These are phyloP conservation scores for Multifurca ochricompacta DNA, from an alignment of 768 basidiomycete species.

Conservation along the genomic window DNA sequence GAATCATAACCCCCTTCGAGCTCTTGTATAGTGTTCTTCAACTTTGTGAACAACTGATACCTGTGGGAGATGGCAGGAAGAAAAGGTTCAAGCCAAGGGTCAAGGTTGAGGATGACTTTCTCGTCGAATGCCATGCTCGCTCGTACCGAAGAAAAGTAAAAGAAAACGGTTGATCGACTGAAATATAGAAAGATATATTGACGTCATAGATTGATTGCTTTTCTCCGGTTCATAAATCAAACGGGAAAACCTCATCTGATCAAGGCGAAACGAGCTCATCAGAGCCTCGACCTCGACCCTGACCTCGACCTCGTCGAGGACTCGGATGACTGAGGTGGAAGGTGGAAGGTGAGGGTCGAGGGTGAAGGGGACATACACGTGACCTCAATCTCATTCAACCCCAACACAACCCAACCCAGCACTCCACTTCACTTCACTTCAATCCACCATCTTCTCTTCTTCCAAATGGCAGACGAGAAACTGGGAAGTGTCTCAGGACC, in stretches of 20 bases:
- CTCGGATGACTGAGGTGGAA: too few relatives aligned
- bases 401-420: too few relatives aligned
- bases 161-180: not conserved
- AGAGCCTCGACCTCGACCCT: too few relatives aligned
- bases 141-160: not conserved
- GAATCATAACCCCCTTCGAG: slow-evolving; percentile 77
- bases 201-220: slow-evolving; percentile 11
- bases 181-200: slow-evolving; percentile 1
- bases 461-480: slow-evolving; percentile 1
- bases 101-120: slow-evolving; percentile 51
- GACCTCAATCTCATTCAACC: too few relatives aligned
- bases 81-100: slow-evolving; percentile 70
- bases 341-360: too few relatives aligned
- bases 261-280: not conserved
- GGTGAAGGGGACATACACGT: too few relatives aligned
- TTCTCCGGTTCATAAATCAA: too few relatives aligned
- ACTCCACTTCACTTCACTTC: too few relatives aligned
- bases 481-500: not conserved
- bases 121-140: slow-evolving; percentile 38
- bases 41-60: slow-evolving; percentile 59
- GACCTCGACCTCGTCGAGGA: not conserved
- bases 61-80: slow-evolving; percentile 61
- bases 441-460: not conserved
- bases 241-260: too few relatives aligned
- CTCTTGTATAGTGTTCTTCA: slow-evolving; percentile 67